Evolutionary conservation across 352 stramenopile species (phyloP), one percentile per base, ranked within the genome.

Genomic region (Globisporangium paroecandrum): DNA sequence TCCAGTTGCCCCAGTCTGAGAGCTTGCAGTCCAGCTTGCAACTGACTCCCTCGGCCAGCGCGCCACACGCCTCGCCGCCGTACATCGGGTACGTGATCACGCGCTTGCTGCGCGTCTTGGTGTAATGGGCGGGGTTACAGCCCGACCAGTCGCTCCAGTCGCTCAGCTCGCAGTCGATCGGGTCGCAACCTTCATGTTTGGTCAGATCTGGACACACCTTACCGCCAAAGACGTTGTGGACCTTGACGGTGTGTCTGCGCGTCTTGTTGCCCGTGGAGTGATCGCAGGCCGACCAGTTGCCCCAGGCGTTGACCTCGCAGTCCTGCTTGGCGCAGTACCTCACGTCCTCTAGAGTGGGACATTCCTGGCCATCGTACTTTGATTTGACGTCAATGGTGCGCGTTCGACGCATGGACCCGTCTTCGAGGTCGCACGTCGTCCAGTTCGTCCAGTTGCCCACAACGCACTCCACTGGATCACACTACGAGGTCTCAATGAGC

Each of bases 21-120:
- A 85, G 46, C 51, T 78, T 72, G 61, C 83, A 91, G 67, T 86
- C 74, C 0, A 89, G 58, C 6, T 71, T 66, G 70, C 83, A 91
- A 0, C 57, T 55, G 0, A 8, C 63, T 3, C 77, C 53, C 25
- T 89, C 72, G 0, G 51, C 72, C 12, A 75, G 51, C 0, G 27
- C 18, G 4, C 24, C 49, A 36, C 83, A 91, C 0, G 66, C 68
- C 4, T 56, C 46, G 4, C 83, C 83, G 1, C 65, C 69, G 59
- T 76, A 83, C 65, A 85, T 65, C 0, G 73, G 68, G 36, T 75
- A 49, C 53, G 57, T 77, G 2, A 74, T 55, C 49, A 79, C 69
- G 13, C 24, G 64, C 4, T 75, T 72, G 20, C 56, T 77, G 15
- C 58, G 78, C 24, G 71, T 72, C 64, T 75, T 82, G 49, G 64